A percentile compares a stretch with the other conserved stretches of the same genome.
phyloP scores from a whole-genome alignment of 257 asterid species.

The Rauvolfia tetraphylla region DNA sequence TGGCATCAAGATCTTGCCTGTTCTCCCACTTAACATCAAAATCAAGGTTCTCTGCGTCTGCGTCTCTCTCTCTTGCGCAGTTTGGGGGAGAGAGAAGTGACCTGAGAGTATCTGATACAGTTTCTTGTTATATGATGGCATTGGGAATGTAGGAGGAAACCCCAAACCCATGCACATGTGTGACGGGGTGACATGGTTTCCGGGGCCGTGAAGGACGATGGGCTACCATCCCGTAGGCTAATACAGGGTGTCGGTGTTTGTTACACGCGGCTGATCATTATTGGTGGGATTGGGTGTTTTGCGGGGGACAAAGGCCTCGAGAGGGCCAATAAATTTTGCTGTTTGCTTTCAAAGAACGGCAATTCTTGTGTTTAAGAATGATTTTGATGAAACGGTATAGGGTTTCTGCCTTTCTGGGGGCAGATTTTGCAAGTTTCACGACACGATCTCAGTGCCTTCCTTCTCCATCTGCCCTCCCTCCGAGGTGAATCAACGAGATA shows the following conservation, averaged over 20 bases:
- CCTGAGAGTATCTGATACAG: background rate
- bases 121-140: background rate
- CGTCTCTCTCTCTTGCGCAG: slow-evolving; percentile 9
- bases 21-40: slow-evolving; percentile 1
- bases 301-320: slow-evolving; percentile 56
- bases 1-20: too few species aligned
- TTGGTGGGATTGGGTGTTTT: slow-evolving; percentile 32
- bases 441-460: background rate
- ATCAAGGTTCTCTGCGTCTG: background rate
- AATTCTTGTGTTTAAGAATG: background rate
- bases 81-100: background rate
- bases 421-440: background rate
- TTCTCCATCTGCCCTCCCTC: background rate
- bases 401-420: background rate
- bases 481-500: too few species aligned
- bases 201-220: slow-evolving; percentile 42
- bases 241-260: slow-evolving; percentile 59
- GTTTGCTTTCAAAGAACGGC: slow-evolving; percentile 30
- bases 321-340: background rate
- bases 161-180: slow-evolving; percentile 15
- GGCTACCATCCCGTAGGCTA: slow-evolving; percentile 54
- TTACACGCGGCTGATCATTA: slow-evolving; percentile 30
- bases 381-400: background rate
- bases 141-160: slow-evolving; percentile 4
- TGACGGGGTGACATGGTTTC: slow-evolving; percentile 25